Evolutionary conservation across 1,139 yeast species (phyloP).

Genomic region (Torulaspora pretoriensis): DNA sequence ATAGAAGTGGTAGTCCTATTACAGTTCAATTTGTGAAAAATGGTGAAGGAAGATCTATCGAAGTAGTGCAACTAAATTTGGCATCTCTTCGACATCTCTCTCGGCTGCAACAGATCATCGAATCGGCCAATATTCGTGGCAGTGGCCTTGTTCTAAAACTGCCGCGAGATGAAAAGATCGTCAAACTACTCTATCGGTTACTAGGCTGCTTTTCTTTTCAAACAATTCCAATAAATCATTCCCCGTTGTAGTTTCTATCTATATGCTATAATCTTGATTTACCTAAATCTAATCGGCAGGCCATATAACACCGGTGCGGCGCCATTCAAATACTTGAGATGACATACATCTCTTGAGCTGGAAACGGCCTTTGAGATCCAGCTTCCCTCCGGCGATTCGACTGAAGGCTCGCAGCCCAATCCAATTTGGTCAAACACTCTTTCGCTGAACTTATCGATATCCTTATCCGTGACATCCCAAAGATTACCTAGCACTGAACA

Average conservation of each 20-base stretch:
- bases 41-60: not conserved
- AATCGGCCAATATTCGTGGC: conserved; percentile 8
- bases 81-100: conserved; percentile 1
- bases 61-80: conserved; percentile 8
- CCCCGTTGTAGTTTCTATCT: conserved; percentile 1
- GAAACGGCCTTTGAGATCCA: conserved; percentile 44
- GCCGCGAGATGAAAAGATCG: conserved; percentile 12
- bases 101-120: conserved; percentile 5
- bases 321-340: conserved; percentile 64
- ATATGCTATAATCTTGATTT: not conserved
- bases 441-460: conserved; percentile 73
- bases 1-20: not conserved
- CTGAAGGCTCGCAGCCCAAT: conserved; percentile 25
- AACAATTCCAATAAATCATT: not conserved
- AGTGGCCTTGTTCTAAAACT: conserved; percentile 15
- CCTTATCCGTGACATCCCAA: conserved; percentile 98
- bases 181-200: conserved; percentile 15
- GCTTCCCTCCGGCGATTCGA: conserved; percentile 1
- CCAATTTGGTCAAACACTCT: conserved; percentile 63
- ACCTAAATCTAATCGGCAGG: conserved; percentile 43
- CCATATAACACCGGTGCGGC: conserved; percentile 83
- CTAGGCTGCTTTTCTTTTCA: conserved; percentile 9
- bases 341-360: conserved; percentile 58
- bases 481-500: conserved; percentile 80
- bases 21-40: not conserved